Conservation (phyloP, 2,329 filamentous ascomycete genomes). For the Colletotrichum orchidophilum region DNA sequence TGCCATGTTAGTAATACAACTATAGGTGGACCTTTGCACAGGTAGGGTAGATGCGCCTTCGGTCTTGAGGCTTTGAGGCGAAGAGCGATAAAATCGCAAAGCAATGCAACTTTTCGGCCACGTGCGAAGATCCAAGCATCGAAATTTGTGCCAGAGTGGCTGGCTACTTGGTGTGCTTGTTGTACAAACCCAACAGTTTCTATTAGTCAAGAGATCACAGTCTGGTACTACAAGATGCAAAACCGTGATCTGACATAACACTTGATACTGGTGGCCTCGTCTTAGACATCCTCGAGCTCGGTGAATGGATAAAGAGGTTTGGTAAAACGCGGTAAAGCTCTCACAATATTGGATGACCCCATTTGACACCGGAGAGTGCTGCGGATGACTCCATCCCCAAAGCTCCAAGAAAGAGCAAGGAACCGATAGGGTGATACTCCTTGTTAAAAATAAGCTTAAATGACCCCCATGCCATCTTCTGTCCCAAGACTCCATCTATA, state of each 20-base stretch:
- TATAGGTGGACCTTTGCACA: neutral
- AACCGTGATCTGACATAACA: no score
- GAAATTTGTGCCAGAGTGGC: neutral
- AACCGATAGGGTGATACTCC: no score
- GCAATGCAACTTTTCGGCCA: neutral
- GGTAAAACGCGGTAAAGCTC: no score
- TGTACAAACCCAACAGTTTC: no score
- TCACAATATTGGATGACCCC: no score
- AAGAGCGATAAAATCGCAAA: neutral
- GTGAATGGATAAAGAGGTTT: no score
- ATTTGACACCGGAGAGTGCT: no score
- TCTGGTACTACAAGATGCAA: no score
- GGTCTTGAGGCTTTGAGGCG: slow-evolving; percentile 1
- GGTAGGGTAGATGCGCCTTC: neutral
- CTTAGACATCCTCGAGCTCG: no score
- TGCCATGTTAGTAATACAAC: neutral
- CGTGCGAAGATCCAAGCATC: neutral
- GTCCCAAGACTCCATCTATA: no score
- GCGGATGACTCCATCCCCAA: neutral
- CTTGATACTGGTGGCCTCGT: no score
- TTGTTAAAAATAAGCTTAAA: neutral
- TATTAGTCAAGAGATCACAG: no score
- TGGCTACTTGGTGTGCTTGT: neutral
- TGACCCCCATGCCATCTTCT: neutral
- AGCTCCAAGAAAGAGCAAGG: neutral